phyloP scores from a whole-genome alignment of 2,329 filamentous ascomycete species.

The Diaporthe vaccinii region DNA sequence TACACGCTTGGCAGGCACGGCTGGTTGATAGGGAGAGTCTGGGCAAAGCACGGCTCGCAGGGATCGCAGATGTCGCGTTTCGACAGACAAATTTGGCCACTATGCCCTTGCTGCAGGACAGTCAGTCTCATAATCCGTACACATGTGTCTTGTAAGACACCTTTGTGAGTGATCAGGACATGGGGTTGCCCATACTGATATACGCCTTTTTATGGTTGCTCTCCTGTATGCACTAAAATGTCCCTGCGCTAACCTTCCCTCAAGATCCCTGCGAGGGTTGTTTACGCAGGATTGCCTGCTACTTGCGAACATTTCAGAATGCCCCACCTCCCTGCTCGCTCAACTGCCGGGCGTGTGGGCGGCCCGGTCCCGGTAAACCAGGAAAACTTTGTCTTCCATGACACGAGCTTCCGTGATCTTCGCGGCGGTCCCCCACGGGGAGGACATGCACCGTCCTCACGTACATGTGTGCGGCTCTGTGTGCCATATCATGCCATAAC shows the following conservation, averaged over 20 bases:
- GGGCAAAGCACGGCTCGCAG: constrained; percentile 12
- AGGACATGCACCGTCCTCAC: neutral
- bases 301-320: constrained; percentile 2
- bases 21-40: constrained; percentile 10
- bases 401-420: neutral
- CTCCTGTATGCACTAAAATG: neutral
- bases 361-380: constrained; percentile 7
- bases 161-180: neutral
- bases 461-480: neutral
- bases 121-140: neutral
- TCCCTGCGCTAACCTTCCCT: neutral
- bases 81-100: neutral
- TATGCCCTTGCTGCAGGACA: neutral
- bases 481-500: neutral
- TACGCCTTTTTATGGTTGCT: neutral
- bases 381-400: neutral
- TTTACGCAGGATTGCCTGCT: neutral
- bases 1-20: neutral
- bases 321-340: constrained; percentile 5
- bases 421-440: neutral
- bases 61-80: neutral
- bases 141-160: neutral
- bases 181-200: neutral
- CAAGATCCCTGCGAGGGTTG: neutral
- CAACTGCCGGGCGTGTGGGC: constrained; percentile 6